Percentiles rank a stretch among this genome's conserved stretches.
Evolutionary conservation across 768 basidiomycete genomes (phyloP).

Genomic region (Boletus rubescentipes): DNA sequence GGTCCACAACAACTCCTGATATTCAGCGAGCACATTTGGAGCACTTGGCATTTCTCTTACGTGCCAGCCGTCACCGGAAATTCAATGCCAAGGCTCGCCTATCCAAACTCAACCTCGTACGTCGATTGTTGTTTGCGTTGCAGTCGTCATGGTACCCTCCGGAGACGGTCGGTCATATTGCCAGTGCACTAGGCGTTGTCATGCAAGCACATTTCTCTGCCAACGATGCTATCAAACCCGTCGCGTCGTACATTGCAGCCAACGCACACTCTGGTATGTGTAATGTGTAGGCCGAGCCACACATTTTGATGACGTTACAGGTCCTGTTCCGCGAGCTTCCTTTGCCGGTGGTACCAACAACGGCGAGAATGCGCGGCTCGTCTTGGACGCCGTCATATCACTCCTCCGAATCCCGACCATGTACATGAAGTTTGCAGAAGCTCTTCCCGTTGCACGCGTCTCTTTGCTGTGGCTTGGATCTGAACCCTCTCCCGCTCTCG

Average conservation of each 20-base stretch:
- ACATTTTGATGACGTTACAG: background rate
- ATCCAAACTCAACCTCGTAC: conserved; percentile 66
- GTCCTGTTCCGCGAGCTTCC: conserved; percentile 5
- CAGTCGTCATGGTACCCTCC: conserved; percentile 75
- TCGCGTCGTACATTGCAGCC: conserved; percentile 83
- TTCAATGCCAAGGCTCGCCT: conserved; percentile 80
- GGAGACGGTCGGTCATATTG: conserved; percentile 46
- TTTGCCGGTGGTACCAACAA: conserved; percentile 24
- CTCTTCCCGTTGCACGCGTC: conserved; percentile 78
- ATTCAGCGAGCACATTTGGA: conserved; percentile 80
- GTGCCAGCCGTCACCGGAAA: conserved; percentile 65
- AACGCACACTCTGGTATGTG: conserved; percentile 66
- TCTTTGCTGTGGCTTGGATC: conserved; percentile 77
- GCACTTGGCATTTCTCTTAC: conserved; percentile 76
- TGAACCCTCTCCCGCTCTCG: conserved; percentile 59
- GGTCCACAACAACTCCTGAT: conserved; percentile 69
- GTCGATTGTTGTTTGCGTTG: conserved; percentile 77
- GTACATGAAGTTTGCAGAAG: conserved; percentile 68
- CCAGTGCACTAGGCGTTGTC: conserved; percentile 60
- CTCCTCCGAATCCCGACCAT: conserved; percentile 55
- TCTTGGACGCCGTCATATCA: conserved; percentile 63
- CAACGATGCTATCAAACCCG: conserved; percentile 78
- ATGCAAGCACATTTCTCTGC: conserved; percentile 67
- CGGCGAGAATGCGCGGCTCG: conserved; percentile 61
- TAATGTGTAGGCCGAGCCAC: background rate